Conservation (phyloP, 192 early-diverging fungal genomes). For the Entomortierella parvispora region DNA sequence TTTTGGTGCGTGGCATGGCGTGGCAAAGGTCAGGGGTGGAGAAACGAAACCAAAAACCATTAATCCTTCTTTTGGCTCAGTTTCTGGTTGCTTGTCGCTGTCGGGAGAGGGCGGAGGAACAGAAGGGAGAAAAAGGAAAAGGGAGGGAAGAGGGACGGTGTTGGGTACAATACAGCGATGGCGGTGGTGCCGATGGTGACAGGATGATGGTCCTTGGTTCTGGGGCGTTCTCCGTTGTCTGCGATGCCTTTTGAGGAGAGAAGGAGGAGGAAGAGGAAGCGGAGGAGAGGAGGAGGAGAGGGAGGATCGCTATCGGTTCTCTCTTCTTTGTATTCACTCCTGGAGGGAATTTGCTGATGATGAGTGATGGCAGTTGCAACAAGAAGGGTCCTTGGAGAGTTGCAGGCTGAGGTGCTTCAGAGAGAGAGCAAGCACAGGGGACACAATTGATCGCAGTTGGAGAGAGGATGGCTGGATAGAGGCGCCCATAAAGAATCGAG, state of each 20-base stretch:
- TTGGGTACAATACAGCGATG: too few species aligned
- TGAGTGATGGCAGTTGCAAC: neutral
- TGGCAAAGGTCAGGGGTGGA: constrained; percentile 7
- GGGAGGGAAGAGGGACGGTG: neutral
- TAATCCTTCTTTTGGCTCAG: constrained; percentile 8
- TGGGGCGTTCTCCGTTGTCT: too few species aligned
- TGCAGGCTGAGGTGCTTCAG: too few species aligned
- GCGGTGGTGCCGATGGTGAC: too few species aligned
- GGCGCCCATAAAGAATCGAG: too few species aligned
- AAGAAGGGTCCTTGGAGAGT: neutral
- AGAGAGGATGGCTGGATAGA: too few species aligned
- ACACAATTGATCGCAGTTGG: too few species aligned
- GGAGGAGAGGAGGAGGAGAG: neutral
- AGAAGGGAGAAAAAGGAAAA: neutral
- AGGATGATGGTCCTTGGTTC: neutral
- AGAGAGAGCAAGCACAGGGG: too few species aligned
- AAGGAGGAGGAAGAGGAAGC: neutral
- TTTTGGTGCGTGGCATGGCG: constrained; percentile 31
- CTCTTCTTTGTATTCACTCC: too few species aligned
- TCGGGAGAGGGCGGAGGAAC: neutral
- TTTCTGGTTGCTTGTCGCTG: too few species aligned
- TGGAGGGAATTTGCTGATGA: too few species aligned
- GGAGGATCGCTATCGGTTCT: neutral
- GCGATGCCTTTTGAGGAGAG: too few species aligned
- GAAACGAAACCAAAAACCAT: constrained; percentile 20